Evolutionary conservation across 2,329 filamentous ascomycete genomes (phyloP).

Genomic region (Colletotrichum sp.): DNA sequence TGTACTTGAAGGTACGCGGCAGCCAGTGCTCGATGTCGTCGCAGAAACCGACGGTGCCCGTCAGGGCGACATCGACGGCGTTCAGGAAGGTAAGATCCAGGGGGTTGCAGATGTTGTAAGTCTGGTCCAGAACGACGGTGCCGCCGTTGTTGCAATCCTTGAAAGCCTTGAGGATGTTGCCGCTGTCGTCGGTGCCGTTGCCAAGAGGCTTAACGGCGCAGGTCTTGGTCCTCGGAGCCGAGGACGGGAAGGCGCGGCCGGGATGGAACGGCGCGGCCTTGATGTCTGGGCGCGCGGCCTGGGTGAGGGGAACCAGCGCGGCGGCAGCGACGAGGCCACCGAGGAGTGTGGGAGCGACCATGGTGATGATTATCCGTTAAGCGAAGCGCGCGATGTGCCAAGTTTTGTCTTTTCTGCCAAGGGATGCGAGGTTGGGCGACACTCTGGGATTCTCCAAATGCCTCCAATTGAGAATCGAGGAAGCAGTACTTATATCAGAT

Average conservation of each 20-base stretch:
- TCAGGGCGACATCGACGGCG: constrained; percentile 64
- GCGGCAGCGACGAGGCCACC: constrained; percentile 14
- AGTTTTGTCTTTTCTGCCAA: neutral
- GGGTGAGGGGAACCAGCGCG: constrained; percentile 8
- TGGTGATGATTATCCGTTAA: neutral
- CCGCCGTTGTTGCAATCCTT: constrained; percentile 67
- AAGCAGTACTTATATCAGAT: constrained; percentile 10
- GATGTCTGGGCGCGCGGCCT: constrained; percentile 20
- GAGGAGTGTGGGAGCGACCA: constrained; percentile 16
- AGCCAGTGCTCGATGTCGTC: constrained; percentile 75
- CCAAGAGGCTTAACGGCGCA: constrained; percentile 29
- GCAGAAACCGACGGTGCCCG: constrained; percentile 65
- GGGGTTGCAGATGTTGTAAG: constrained; percentile 68
- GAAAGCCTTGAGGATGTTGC: constrained; percentile 55
- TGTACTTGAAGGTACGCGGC: constrained; percentile 65
- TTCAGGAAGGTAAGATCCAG: constrained; percentile 69
- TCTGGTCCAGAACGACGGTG: constrained; percentile 62
- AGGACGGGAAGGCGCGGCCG: constrained; percentile 22
- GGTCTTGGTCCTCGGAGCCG: constrained; percentile 26
- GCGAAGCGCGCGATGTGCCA: neutral
- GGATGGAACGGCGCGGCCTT: constrained; percentile 23
- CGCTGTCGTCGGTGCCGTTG: constrained; percentile 34
- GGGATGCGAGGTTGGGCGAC: neutral
- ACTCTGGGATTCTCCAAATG: neutral
- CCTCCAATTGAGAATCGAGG: neutral